Evolutionary conservation across 2,329 filamentous ascomycete genomes (phyloP), one percentile per base, ranked within the genome.

Genomic region (Diplodia intermedia): DNA sequence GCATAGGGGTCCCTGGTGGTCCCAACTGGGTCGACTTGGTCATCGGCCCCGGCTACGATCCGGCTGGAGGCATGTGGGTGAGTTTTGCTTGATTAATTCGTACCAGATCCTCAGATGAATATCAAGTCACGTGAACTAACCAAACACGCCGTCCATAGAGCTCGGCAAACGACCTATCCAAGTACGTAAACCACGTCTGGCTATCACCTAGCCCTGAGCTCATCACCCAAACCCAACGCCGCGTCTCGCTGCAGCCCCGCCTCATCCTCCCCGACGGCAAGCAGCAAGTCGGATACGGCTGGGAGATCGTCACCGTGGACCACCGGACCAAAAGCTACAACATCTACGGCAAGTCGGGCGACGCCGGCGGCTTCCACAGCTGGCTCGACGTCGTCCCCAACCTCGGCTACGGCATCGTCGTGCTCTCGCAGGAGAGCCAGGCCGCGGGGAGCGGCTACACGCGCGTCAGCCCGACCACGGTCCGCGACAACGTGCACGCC

Each of bases 301-400:
- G 75, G 74, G 75, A 77, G 31, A 77, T 76, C n/a, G 69, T 61
- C 1, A 38, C 57, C 43, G 14, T 4, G 2, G 7, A n/a, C 72
- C 7, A 53, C 33, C 43, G n/a, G 6, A 26, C 52, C 26, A 66
- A 54, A 43, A 47, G 20, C 9, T 76, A 77, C 67, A 70, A 67
- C 20, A 65, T 73, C 49, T 77, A 74, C 67, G 75, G 75, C 12
- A 77, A 77, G 53, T 72, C 74, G n/a, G 75, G 75, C 2, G 72
- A 75, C 50, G 75, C 73, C 14, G 75, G 75, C 29, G 75, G 75
- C n/a, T 77, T 71, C 72, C 73, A 73, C 61, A 71, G 71, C 2
- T 77, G 75, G 74, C 73, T 77, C 9, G 75, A 77, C 36, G 69
- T 71, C 1, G 71, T 77, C 26, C 74, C 75, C 14, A 74, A 73